Conservation (phyloP, 257 asterid genomes). For the Echites panduratus region DNA sequence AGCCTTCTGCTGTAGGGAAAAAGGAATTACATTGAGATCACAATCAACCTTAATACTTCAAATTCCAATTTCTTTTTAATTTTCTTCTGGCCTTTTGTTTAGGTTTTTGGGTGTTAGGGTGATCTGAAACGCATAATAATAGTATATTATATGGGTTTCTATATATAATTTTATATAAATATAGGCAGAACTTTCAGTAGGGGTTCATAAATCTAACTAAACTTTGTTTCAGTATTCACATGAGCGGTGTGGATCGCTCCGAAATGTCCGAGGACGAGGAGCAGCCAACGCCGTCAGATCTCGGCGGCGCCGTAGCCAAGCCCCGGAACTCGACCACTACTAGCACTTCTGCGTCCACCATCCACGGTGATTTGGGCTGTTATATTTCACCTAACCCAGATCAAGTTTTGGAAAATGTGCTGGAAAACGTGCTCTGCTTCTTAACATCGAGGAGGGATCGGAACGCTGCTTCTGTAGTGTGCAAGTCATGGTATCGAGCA, state of each 20-base stretch:
- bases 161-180: slow-evolving; percentile 5
- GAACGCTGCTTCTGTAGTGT: slow-evolving; percentile 46
- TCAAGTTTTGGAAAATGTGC: slow-evolving; percentile 45
- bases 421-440: slow-evolving; percentile 49
- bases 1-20: not conserved
- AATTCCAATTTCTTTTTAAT: not conserved
- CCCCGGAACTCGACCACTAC: slow-evolving; percentile 19
- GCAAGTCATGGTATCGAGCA: slow-evolving; percentile 44
- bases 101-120: not conserved
- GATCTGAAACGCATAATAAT: slow-evolving; percentile 16
- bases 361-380: slow-evolving; percentile 15
- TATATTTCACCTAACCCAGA: slow-evolving; percentile 27
- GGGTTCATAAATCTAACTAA: slow-evolving; percentile 24
- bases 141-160: not conserved
- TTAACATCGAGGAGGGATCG: slow-evolving; percentile 41
- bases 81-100: not conserved
- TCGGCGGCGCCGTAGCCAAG: slow-evolving; percentile 14
- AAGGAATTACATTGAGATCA: slow-evolving; percentile 1
- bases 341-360: slow-evolving; percentile 6
- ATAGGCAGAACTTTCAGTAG: not conserved
- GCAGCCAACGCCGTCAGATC: slow-evolving; percentile 29
- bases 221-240: slow-evolving; percentile 12
- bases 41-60: slow-evolving; percentile 9
- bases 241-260: slow-evolving; percentile 36
- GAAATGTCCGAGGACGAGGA: slow-evolving; percentile 44